Percentiles rank a stretch among this genome's conserved stretches.
Conservation (phyloP, 2,329 filamentous ascomycete species). For the Ilyonectria robusta region DNA sequence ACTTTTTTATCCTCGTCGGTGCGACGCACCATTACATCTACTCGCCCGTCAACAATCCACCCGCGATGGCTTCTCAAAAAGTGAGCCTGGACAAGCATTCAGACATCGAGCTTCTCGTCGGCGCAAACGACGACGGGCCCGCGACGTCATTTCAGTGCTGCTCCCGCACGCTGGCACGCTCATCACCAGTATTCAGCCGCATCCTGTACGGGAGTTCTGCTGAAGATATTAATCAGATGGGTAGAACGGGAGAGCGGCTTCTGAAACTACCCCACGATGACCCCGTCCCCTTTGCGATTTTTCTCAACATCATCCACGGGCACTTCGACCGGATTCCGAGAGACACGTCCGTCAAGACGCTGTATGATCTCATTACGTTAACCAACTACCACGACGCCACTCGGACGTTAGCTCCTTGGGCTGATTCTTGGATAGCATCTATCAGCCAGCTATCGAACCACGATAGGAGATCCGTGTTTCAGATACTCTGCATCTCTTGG, state of each 20-base stretch:
- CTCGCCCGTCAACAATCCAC: not conserved
- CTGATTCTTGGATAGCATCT: constrained; percentile 33
- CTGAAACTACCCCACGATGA: constrained; percentile 50
- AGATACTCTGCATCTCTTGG: constrained; percentile 49
- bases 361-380: constrained; percentile 45
- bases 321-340: constrained; percentile 44
- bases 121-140: not conserved
- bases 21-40: not conserved
- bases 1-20: not conserved
- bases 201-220: constrained; percentile 45
- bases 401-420: constrained; percentile 42
- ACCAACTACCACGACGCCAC: constrained; percentile 51
- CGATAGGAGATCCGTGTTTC: constrained; percentile 34
- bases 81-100: constrained; percentile 15
- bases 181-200: constrained; percentile 41
- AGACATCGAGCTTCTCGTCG: constrained; percentile 16
- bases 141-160: constrained; percentile 41
- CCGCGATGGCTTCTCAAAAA: constrained; percentile 13
- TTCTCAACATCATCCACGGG: constrained; percentile 50
- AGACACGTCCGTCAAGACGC: constrained; percentile 28
- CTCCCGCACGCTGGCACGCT: constrained; percentile 44
- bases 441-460: constrained; percentile 25
- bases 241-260: constrained; percentile 31
- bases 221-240: constrained; percentile 28
- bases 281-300: constrained; percentile 42